These are phyloP conservation scores for Pyricularia sp. DNA, from an alignment of 2,329 filamentous ascomycete genomes.

Conservation along the genomic window DNA sequence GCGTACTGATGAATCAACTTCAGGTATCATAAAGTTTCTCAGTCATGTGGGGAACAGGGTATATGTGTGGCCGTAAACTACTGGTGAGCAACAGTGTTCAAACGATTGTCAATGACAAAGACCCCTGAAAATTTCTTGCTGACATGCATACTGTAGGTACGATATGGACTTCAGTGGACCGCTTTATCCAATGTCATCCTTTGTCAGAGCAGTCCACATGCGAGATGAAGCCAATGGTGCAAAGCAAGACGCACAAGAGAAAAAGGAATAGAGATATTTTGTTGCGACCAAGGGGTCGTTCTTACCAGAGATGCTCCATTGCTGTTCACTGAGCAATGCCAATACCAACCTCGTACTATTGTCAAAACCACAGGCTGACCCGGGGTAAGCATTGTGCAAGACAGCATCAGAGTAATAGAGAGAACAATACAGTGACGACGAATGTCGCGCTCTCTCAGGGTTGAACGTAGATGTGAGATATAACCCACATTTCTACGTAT, in stretches of 20 bases:
- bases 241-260: not conserved
- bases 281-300: not conserved
- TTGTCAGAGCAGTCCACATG: conserved; percentile 29
- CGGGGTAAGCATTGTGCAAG: not conserved
- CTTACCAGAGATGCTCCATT: not conserved
- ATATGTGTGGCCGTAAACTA: conserved; percentile 73
- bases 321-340: not conserved
- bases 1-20: not conserved
- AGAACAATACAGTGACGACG: too few relatives aligned
- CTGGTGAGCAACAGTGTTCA: conserved; percentile 38
- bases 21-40: conserved; percentile 69
- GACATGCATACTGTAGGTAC: conserved; percentile 39
- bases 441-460: too few relatives aligned
- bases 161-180: conserved; percentile 65
- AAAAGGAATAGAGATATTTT: not conserved
- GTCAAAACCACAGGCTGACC: not conserved
- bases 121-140: not conserved
- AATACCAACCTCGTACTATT: not conserved
- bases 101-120: not conserved
- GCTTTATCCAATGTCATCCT: conserved; percentile 48
- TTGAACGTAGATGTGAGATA: too few relatives aligned
- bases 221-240: not conserved
- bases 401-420: too few relatives aligned
- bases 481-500: too few relatives aligned
- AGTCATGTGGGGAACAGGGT: conserved; percentile 53